Percentiles rank a stretch among this genome's conserved stretches.
Evolutionary conservation across 768 basidiomycete genomes (phyloP).

Genomic region (Russula sp.): DNA sequence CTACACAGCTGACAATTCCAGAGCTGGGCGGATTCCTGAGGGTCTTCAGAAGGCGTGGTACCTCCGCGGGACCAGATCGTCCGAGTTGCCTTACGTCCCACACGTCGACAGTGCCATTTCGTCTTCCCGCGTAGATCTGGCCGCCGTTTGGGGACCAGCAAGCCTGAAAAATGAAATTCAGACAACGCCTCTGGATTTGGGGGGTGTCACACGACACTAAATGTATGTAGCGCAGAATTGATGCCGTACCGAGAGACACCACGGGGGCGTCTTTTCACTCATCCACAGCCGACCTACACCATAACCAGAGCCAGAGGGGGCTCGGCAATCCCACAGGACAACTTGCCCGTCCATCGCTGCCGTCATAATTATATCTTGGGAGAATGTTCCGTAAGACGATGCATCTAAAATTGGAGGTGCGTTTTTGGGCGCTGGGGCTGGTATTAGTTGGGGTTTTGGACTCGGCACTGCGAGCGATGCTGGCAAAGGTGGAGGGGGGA

Average conservation of each 20-base stretch:
- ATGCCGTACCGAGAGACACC: constrained; percentile 83
- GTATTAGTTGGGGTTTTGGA: constrained; percentile 64
- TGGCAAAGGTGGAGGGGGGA: constrained; percentile 15
- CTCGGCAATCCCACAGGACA: constrained; percentile 83
- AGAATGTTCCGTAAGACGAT: constrained; percentile 53
- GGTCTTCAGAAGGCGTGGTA: constrained; percentile 75
- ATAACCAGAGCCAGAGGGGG: constrained; percentile 43
- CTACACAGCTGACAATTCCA: constrained; percentile 87
- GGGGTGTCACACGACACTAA: constrained; percentile 9
- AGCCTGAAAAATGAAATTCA: constrained; percentile 47
- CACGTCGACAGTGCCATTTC: constrained; percentile 85
- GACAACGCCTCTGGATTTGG: not conserved
- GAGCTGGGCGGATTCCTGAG: constrained; percentile 83
- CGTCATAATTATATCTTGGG: constrained; percentile 80
- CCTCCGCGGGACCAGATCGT: constrained; percentile 46
- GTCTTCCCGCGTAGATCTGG: constrained; percentile 84
- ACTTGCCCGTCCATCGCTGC: constrained; percentile 90
- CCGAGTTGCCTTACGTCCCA: constrained; percentile 91
- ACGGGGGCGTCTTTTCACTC: constrained; percentile 88
- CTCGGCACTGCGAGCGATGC: constrained; percentile 16
- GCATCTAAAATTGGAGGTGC: constrained; percentile 69
- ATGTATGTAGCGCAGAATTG: not conserved
- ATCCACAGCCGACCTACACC: constrained; percentile 84
- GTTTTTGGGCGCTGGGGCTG: constrained; percentile 46
- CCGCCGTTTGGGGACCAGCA: constrained; percentile 89